These are phyloP conservation scores for Eucalyptus erythrocorys DNA, from an alignment of 345 rosid genomes.

Conservation along the genomic window DNA sequence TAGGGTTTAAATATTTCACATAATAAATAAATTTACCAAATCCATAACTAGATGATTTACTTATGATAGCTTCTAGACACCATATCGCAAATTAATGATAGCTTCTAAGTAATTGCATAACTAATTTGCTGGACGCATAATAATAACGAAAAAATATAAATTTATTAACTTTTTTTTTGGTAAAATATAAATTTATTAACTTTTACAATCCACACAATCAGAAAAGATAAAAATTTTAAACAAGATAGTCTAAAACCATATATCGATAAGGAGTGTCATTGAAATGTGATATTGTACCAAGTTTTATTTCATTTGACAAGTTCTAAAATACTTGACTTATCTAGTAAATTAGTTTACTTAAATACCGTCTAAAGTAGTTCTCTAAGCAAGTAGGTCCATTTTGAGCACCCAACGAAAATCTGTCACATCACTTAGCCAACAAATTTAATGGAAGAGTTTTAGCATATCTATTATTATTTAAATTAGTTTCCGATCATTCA, in stretches of 20 bases:
- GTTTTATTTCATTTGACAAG: not conserved
- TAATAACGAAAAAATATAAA: not conserved
- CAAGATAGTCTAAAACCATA: not conserved
- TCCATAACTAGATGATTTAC: too few species aligned
- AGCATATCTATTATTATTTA: not conserved
- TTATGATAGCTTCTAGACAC: too few species aligned
- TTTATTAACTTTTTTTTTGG: not conserved
- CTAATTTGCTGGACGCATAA: not conserved
- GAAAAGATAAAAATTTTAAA: not conserved
- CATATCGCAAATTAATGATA: not conserved
- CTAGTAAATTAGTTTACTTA: not conserved
- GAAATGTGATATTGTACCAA: not conserved
- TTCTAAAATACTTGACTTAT: not conserved
- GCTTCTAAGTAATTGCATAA: not conserved
- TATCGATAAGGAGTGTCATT: not conserved
- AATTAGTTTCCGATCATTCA: not conserved
- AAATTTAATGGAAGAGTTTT: not conserved
- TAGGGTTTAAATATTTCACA: too few species aligned
- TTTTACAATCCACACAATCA: not conserved
- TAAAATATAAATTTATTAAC: not conserved
- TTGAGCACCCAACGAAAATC: not conserved
- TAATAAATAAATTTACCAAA: too few species aligned
- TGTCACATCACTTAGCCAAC: not conserved
- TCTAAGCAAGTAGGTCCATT: not conserved
- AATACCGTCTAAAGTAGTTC: not conserved